These are phyloP conservation scores for Lineolata rhizophorae DNA, from an alignment of 495 filamentous ascomycete genomes.

Conservation along the genomic window DNA sequence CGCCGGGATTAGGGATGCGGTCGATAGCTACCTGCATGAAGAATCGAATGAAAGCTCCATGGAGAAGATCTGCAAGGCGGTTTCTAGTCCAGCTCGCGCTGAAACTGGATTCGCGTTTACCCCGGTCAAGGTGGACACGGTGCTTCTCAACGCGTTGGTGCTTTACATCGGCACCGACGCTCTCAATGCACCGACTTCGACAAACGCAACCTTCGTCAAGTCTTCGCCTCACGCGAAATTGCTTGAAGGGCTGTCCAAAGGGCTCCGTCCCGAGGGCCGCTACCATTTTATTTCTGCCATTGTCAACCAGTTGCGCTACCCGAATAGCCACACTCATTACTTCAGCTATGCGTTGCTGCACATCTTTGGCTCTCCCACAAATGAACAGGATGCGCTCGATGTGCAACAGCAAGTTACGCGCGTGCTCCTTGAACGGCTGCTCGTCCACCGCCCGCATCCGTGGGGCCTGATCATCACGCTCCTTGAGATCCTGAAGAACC, in stretches of 20 bases:
- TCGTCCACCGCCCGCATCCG: slow-evolving; percentile 81
- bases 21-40: slow-evolving; percentile 35
- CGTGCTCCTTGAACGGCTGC: slow-evolving; percentile 65
- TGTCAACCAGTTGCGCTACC: slow-evolving; percentile 76
- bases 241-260: slow-evolving; percentile 50
- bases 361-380: slow-evolving; percentile 53
- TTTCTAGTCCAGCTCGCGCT: slow-evolving; percentile 29
- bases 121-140: slow-evolving; percentile 42
- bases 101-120: slow-evolving; percentile 35
- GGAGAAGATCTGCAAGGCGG: slow-evolving; percentile 44
- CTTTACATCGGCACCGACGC: slow-evolving; percentile 61
- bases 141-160: slow-evolving; percentile 60
- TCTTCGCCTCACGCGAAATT: slow-evolving; percentile 49
- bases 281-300: slow-evolving; percentile 73
- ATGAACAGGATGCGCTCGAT: slow-evolving; percentile 54
- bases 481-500: slow-evolving; percentile 77
- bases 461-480: slow-evolving; percentile 89
- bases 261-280: slow-evolving; percentile 51
- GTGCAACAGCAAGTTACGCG: slow-evolving; percentile 78
- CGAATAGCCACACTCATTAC: slow-evolving; percentile 77
- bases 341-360: slow-evolving; percentile 76
- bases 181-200: slow-evolving; percentile 30
- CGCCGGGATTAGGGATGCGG: slow-evolving; percentile 39
- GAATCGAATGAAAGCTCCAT: not conserved
- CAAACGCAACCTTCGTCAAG: slow-evolving; percentile 44